Conservation (phyloP, 768 basidiomycete species). For the Mycena filopes region DNA sequence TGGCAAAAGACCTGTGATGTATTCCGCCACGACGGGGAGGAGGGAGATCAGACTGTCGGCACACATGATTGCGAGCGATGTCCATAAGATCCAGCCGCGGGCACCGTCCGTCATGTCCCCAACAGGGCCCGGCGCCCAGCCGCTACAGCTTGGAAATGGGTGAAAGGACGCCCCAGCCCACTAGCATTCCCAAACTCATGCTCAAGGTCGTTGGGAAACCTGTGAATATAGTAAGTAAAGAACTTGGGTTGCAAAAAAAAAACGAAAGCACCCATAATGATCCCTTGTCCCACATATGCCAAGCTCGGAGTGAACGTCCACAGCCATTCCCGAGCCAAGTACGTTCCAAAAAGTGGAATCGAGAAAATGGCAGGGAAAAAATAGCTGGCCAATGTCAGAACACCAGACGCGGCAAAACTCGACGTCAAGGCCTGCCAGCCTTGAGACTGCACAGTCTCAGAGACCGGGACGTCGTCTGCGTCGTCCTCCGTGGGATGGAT, state of each 20-base stretch:
- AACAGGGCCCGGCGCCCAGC: slow-evolving; percentile 96
- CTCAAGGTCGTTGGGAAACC: slow-evolving; percentile 90
- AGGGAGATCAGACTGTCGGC: slow-evolving; percentile 91
- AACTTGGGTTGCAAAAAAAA: not conserved
- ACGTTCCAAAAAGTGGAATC: slow-evolving; percentile 85
- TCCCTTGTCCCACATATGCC: slow-evolving; percentile 94
- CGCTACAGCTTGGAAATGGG: slow-evolving; percentile 82
- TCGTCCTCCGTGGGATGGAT: slow-evolving; percentile 45
- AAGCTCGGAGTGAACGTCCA: slow-evolving; percentile 95
- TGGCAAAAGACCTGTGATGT: slow-evolving; percentile 48
- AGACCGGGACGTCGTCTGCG: slow-evolving; percentile 44
- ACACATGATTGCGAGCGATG: slow-evolving; percentile 94
- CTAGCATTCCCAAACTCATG: slow-evolving; percentile 97
- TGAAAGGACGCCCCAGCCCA: slow-evolving; percentile 94
- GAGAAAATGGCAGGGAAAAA: slow-evolving; percentile 92
- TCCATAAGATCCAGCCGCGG: slow-evolving; percentile 98
- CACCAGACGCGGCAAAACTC: slow-evolving; percentile 82
- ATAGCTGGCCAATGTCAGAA: slow-evolving; percentile 83
- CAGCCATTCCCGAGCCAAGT: slow-evolving; percentile 88
- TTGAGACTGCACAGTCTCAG: slow-evolving; percentile 64
- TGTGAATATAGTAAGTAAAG: slow-evolving; percentile 1
- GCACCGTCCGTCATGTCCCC: slow-evolving; percentile 88
- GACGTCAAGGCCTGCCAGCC: slow-evolving; percentile 83
- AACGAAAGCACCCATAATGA: slow-evolving; percentile 81
- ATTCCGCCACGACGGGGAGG: slow-evolving; percentile 75